Evolutionary conservation across 2,329 filamentous ascomycete species (phyloP), one percentile per base, ranked within the genome.

Genomic region (Penicillium sp.): DNA sequence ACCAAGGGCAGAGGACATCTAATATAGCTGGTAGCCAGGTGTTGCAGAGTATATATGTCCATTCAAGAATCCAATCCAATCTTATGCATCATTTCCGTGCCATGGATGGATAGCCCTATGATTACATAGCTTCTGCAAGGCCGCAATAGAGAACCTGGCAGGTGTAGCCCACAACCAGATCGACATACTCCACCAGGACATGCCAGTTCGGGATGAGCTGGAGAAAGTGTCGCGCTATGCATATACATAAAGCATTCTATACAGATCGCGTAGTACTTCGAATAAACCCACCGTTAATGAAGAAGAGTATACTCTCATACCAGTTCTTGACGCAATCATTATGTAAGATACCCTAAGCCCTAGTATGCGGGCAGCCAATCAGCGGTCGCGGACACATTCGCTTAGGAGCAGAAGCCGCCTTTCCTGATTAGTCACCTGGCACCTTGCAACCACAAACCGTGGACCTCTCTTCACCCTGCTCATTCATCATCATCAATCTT

Each of bases 291-390:
- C 8, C 18, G 16, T 36, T 18, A 9, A n/a, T 18, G 30, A 30
- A 30, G 34, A 47, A 51, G 54, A 58, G 55, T 51, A 68, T 68
- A 64, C 67, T 67, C 61, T 60, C 63, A 60, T 47, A 51, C 50
- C 55, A 63, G 55, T 58, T 50, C 61, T 66, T 70, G 68, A 71
- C 68, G 67, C 65, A 60, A 62, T 62, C 42, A 52, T 55, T 51
- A 55, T 41, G 42, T 52, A 55, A 51, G 65, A 63, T 72, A 72
- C 70, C 70, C 70, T 73, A 73, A 73, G 69, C 71, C 71, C 71
- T 73, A 74, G 68, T 55, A 61, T 57, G 56, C 40, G 2, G 35
- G 34, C 26, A 30, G 40, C 60, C 64, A 66, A 66, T 63, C 67
- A 68, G 2, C 19, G 10, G 7, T 1, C 27, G 53, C 26, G 41